Evolutionary conservation across 306 rosid genomes (phyloP).

Genomic region (Begonia loranthoides): DNA sequence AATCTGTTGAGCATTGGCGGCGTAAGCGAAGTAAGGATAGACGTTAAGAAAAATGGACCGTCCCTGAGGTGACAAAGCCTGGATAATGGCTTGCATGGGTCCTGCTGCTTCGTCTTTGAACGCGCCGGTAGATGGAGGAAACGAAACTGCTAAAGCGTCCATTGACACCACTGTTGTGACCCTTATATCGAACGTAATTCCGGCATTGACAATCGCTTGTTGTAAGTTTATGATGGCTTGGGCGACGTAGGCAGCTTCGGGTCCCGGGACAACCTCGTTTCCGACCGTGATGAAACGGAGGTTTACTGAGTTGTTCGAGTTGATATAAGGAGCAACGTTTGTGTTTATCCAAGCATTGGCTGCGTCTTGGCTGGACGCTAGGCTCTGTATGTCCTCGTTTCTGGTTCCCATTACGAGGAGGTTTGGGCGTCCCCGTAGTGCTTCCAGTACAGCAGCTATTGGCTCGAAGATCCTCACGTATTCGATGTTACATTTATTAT

Average conservation of each 20-base stretch:
- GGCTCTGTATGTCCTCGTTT: conserved; percentile 3
- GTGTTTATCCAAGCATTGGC: conserved; percentile 31
- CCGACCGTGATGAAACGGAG: conserved; percentile 42
- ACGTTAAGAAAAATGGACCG: conserved; percentile 50
- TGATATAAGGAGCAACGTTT: conserved; percentile 12
- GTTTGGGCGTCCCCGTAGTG: conserved; percentile 28
- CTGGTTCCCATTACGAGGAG: conserved; percentile 20
- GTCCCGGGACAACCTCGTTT: conserved; percentile 25
- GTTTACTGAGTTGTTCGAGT: conserved; percentile 19
- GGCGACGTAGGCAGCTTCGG: conserved; percentile 11
- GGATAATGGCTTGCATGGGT: conserved; percentile 22
- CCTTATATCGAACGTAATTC: conserved; percentile 17
- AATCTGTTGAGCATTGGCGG: background rate
- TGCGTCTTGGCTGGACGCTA: background rate
- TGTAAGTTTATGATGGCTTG: conserved; percentile 37
- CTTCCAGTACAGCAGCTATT: conserved; percentile 10
- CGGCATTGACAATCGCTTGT: conserved; percentile 17
- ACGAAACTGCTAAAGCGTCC: conserved; percentile 16
- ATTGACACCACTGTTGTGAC: conserved; percentile 27
- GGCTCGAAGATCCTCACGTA: conserved; percentile 21
- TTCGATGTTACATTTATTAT: conserved; percentile 10
- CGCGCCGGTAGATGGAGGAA: conserved; percentile 30
- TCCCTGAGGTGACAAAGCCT: conserved; percentile 14
- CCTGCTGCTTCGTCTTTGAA: conserved; percentile 2
- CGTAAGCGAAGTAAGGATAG: conserved; percentile 36